A percentile compares a stretch with the other conserved stretches of the same genome.
These are phyloP conservation scores for Ganoderma resinaceum DNA, from an alignment of 1,284 basidiomycete genomes.

Conservation along the genomic window DNA sequence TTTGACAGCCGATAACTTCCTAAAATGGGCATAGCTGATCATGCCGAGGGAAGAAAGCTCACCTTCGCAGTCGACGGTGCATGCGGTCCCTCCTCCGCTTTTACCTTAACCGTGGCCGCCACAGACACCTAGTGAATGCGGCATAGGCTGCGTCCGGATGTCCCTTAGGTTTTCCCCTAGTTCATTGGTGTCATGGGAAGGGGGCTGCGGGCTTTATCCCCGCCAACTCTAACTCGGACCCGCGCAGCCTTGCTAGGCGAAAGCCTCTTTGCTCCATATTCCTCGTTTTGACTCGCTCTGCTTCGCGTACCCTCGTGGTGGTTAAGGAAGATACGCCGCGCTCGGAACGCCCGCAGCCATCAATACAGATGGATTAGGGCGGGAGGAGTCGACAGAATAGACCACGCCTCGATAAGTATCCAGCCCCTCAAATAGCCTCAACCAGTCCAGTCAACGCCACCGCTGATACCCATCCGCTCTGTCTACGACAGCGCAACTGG, in stretches of 20 bases:
- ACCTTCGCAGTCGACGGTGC: neutral
- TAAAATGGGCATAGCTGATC: neutral
- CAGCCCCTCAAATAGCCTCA: constrained; percentile 12
- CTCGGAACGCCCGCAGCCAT: constrained; percentile 13
- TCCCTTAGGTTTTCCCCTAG: neutral
- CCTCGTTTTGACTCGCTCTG: constrained; percentile 1
- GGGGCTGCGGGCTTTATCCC: constrained; percentile 12
- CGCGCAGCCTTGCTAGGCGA: constrained; percentile 4
- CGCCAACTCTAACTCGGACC: constrained; percentile 13
- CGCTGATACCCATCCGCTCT: constrained; percentile 3
- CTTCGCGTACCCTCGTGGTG: constrained; percentile 17
- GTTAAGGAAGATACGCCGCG: constrained; percentile 19
- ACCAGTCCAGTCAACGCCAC: constrained; percentile 10
- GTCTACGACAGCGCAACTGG: neutral
- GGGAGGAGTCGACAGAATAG: neutral
- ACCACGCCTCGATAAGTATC: neutral
- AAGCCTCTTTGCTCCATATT: neutral
- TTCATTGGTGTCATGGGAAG: constrained; percentile 4
- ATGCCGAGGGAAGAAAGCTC: neutral
- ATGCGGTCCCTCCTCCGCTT: neutral
- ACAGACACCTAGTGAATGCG: neutral
- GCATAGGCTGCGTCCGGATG: neutral
- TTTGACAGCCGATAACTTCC: neutral
- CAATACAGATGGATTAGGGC: constrained; percentile 5
- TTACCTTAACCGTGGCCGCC: constrained; percentile 1